phyloP scores from a whole-genome alignment of 805 yeast species.

The Pichia membranifaciens region DNA sequence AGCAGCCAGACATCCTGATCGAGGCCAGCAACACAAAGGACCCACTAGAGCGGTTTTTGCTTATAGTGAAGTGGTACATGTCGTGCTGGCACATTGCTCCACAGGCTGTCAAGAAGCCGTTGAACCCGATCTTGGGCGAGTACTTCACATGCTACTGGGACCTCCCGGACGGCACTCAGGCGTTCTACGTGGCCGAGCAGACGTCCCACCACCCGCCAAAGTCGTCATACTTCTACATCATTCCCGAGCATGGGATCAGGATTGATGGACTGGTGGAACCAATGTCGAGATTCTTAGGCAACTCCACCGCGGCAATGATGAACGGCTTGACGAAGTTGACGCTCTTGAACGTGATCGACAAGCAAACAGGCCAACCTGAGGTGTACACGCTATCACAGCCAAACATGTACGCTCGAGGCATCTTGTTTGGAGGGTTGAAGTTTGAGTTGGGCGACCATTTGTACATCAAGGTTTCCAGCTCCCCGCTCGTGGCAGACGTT shows the following conservation, averaged over 20 bases:
- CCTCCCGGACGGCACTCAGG: slow-evolving; percentile 56
- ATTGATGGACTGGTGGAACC: slow-evolving; percentile 90
- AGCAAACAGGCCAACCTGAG: slow-evolving; percentile 46
- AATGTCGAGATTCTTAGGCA: slow-evolving; percentile 82
- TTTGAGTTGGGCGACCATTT: slow-evolving; percentile 92
- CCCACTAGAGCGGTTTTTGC: slow-evolving; percentile 61
- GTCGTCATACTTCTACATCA: slow-evolving; percentile 82
- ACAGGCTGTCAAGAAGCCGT: slow-evolving; percentile 94
- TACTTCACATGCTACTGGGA: slow-evolving; percentile 92
- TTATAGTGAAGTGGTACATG: slow-evolving; percentile 82
- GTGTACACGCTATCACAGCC: slow-evolving; percentile 87
- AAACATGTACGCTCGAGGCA: slow-evolving; percentile 90
- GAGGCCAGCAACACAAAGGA: slow-evolving; percentile 59
- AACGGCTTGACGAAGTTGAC: slow-evolving; percentile 77
- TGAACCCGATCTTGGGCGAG: slow-evolving; percentile 93
- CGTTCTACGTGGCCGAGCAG: slow-evolving; percentile 88
- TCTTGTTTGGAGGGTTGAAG: slow-evolving; percentile 82
- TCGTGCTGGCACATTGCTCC: slow-evolving; percentile 98
- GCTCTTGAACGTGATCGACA: slow-evolving; percentile 52
- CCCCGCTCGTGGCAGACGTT: slow-evolving; percentile 64
- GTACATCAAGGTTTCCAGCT: slow-evolving; percentile 57
- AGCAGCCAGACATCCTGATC: slow-evolving; percentile 69
- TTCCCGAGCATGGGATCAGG: slow-evolving; percentile 74
- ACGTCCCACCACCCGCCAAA: slow-evolving; percentile 99
- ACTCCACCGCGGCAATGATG: slow-evolving; percentile 96